Evolutionary conservation across 768 basidiomycete species (phyloP), one percentile per base, ranked within the genome.

Genomic region (Wakefieldia striispora): DNA sequence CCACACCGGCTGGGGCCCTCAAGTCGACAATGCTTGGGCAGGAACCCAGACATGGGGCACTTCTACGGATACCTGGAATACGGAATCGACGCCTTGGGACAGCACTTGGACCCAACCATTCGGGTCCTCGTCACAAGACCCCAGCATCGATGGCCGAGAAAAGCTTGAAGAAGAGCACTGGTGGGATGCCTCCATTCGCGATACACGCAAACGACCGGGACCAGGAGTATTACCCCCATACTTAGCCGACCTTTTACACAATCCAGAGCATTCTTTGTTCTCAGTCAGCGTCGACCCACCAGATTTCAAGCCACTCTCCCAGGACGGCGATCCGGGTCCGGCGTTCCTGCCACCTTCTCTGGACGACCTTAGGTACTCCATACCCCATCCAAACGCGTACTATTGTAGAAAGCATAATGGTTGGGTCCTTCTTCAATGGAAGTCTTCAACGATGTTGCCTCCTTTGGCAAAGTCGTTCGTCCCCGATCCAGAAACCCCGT

Each of bases 371-470:
- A 78, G 75, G n/a, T 79, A 76, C 14, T 77, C 88, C 26, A 75
- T 88, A 26, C 90, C 91, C 12, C 89, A 93, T 62, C 84, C 90
- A 5, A 81, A 88, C 56, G 88, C 87, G 13, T 88, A 88, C 63
- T 93, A 87, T 62, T 92, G 89, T 61, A 79, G 82, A 20, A 83
- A 81, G 62, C 86, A 91, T 49, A 88, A 91, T 56, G 84, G 85
- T 6, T 93, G 90, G 90, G 79, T 90, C 29, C 76, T 92, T 34
- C 72, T 91, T 14, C 74, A 72, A 34, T 88, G 86, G 84, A 82
- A 81, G 54, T 77, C 78, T 13, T 83, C 86, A 12, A 72, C 75
- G 17, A 73, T 83, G 33, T 61, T 78, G 9, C 87, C 86, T 3
- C 81, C 83, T 6, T 73, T 89, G 19, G 76, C 82, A 16, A 69